These are phyloP conservation scores for Fusarium ramigenum DNA, from an alignment of 2,329 filamentous ascomycete genomes.

Conservation along the genomic window DNA sequence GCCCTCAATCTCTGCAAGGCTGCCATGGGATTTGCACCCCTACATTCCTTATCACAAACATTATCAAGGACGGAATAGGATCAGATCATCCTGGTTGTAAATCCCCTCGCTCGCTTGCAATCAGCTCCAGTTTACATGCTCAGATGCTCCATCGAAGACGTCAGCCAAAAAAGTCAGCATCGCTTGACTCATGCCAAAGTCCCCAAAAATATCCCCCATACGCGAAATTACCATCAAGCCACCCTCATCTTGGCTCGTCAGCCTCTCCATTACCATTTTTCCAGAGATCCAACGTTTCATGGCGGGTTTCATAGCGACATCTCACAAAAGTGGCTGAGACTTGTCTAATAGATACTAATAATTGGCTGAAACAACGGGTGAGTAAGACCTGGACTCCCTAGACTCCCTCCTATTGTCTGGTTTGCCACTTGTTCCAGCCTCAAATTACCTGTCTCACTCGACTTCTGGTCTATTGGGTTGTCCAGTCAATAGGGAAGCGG, in stretches of 20 bases:
- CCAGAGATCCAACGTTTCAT: background rate
- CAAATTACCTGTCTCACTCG: background rate
- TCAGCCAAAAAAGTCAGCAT: background rate
- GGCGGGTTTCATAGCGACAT: slow-evolving; percentile 9
- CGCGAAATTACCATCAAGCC: background rate
- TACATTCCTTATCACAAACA: background rate
- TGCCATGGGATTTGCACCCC: background rate
- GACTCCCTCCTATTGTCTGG: background rate
- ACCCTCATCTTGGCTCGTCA: background rate
- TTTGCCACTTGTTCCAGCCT: background rate
- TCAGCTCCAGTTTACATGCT: background rate
- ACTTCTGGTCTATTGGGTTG: background rate
- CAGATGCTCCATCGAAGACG: background rate
- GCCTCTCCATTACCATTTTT: background rate
- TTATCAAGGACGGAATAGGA: background rate
- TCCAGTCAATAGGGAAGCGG: slow-evolving; percentile 7
- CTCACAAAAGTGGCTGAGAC: slow-evolving; percentile 2
- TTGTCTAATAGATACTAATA: background rate
- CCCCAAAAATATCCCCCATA: background rate
- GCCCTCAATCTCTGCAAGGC: background rate
- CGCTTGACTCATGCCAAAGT: background rate
- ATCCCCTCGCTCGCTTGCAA: background rate
- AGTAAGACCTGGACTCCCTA: background rate
- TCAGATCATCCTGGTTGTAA: background rate
- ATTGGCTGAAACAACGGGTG: slow-evolving; percentile 12